Percentiles rank a stretch among this genome's conserved stretches.
phyloP scores from a whole-genome alignment of 345 rosid species.

The Atalantia buxifolia region DNA sequence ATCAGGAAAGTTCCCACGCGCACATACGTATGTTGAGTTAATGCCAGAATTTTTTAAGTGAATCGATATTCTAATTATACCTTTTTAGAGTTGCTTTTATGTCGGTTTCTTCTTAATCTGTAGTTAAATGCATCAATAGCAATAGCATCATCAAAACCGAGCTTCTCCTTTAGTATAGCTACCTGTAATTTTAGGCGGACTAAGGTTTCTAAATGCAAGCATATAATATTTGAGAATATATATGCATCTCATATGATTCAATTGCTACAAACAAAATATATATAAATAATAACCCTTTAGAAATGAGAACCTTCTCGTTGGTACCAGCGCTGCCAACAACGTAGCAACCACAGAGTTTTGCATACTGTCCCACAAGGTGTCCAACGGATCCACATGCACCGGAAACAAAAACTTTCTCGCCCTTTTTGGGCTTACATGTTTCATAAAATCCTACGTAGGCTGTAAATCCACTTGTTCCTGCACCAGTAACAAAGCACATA shows the following conservation, averaged over 20 bases:
- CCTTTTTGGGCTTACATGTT: slow-evolving; percentile 42
- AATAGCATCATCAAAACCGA: slow-evolving; percentile 50
- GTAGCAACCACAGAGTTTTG: slow-evolving; percentile 44
- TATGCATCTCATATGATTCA: too few species aligned
- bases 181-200: slow-evolving; percentile 12
- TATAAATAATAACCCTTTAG: background rate
- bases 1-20: slow-evolving; percentile 36
- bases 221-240: background rate
- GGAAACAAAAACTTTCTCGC: slow-evolving; percentile 36
- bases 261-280: too few species aligned
- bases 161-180: slow-evolving; percentile 41
- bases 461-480: slow-evolving; percentile 45
- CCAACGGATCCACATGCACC: slow-evolving; percentile 21
- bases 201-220: background rate
- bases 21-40: rapidly evolving
- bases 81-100: slow-evolving; percentile 32
- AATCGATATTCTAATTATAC: background rate
- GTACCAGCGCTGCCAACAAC: slow-evolving; percentile 47
- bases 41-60: too few species aligned
- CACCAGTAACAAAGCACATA: background rate
- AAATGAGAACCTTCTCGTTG: slow-evolving; percentile 29
- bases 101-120: slow-evolving; percentile 40
- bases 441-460: slow-evolving; percentile 43
- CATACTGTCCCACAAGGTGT: slow-evolving; percentile 46
- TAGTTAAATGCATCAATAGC: slow-evolving; percentile 54